Conservation (phyloP, 176 grass and related monocot species). For the Metroxylon sagu region DNA sequence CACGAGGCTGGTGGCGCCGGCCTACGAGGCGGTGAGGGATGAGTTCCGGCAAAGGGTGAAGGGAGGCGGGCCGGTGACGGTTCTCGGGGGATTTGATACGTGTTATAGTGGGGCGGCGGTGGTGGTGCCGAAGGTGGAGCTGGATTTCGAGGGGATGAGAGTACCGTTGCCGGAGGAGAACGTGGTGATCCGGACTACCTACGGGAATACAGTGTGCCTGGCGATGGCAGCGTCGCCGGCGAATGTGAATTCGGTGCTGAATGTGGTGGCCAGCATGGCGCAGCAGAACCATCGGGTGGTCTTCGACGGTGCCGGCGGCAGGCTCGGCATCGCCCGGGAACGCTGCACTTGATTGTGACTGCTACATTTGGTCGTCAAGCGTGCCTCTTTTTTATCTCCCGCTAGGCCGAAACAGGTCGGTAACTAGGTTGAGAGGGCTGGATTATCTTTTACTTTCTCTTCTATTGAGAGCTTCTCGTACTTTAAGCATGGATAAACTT, state of each 20-base stretch:
- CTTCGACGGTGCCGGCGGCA: slow-evolving; percentile 54
- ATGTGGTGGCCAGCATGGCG: slow-evolving; percentile 87
- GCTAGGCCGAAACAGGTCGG: too few relatives aligned
- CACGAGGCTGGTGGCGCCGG: slow-evolving; percentile 66
- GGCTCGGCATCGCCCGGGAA: slow-evolving; percentile 66
- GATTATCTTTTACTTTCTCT: too few relatives aligned
- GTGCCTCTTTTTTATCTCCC: too few relatives aligned
- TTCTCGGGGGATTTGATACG: slow-evolving; percentile 86
- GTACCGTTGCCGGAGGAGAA: slow-evolving; percentile 72
- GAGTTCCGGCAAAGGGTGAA: slow-evolving; percentile 73
- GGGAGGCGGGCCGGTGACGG: slow-evolving; percentile 59
- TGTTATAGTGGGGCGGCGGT: slow-evolving; percentile 68
- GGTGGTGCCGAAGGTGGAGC: slow-evolving; percentile 45
- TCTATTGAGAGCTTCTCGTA: too few relatives aligned
- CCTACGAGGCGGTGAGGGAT: slow-evolving; percentile 68
- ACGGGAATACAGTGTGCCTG: slow-evolving; percentile 61
- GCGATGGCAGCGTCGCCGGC: slow-evolving; percentile 85
- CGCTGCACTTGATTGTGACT: slow-evolving; percentile 27
- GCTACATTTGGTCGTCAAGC: too few relatives aligned
- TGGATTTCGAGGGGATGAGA: slow-evolving; percentile 55
- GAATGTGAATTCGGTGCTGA: slow-evolving; percentile 73
- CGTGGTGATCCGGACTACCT: slow-evolving; percentile 84
- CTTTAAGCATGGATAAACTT: too few relatives aligned
- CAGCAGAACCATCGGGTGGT: slow-evolving; percentile 87
- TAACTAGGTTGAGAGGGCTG: too few relatives aligned